Base-by-base conservation (phyloP, 371 early-diverging fungal genomes). In the Mucor circinelloides region DNA sequence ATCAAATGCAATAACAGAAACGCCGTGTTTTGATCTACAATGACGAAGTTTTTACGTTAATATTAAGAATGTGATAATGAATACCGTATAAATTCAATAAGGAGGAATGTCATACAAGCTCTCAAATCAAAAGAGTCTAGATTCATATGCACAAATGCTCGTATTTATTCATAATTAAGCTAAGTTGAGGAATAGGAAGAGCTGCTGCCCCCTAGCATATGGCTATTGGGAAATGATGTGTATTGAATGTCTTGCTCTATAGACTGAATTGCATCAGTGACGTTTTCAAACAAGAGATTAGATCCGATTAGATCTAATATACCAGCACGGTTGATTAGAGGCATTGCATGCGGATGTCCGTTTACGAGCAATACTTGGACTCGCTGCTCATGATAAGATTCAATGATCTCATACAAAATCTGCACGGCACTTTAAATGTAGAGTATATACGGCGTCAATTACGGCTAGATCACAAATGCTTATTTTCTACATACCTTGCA, bases 331-430 rank as follows among this genome's bases (percentile, higher is more conserved):
- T 77, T 72, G 67, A 95, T 89, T 28, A 84, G 64, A 42, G 79
- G 79, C 50, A 85, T 83, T 63, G 88, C 89, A 34, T 72, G 73
- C 12, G 86, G 86, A 21, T 90, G 87, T 54, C 94, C 82, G 64
- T 93, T 90, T 31, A 92, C 94, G 75, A 96, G 89, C 63, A 87
- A 90, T 15, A 95, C 92, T 21, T 77, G 76, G 31, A 95, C 89
- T 12, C 82, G 69, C 19, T 94, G 89, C 12, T 83, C 77, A 38
- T 84, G 85, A 71, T 94, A 96, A 17, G 90, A 84, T 60, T 89
- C 85, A 28, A 94, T 90, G 62, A 94, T 92, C 66, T 93, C 93
- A 30, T 90, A 74, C 8, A 95, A 82, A 32, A 90, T 93, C 75
- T 92, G 89, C 5, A 91, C 89, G 13, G 96, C 95, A 69, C 91